Evolutionary conservation across 352 stramenopile species (phyloP).

Genomic region (Chloridella minuta): DNA sequence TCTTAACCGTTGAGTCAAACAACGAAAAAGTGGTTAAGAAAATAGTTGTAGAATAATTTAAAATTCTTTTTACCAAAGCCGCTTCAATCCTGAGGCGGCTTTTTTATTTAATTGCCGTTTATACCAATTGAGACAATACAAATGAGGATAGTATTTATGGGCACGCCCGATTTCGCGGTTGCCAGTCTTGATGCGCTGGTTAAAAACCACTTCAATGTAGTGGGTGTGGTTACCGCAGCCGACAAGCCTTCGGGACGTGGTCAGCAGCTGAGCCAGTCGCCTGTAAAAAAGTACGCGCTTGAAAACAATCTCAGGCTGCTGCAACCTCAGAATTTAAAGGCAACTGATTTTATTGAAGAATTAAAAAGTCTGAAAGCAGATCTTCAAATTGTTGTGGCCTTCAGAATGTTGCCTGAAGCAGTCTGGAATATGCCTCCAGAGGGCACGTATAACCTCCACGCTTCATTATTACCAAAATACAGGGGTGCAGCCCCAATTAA

Average conservation of each 20-base stretch:
- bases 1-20: background rate
- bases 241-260: background rate
- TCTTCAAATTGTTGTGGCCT: background rate
- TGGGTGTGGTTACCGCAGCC: background rate
- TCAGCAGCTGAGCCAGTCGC: background rate
- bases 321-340: background rate
- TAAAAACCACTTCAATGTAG: background rate
- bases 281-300: background rate
- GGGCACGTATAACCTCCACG: background rate
- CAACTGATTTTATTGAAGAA: background rate
- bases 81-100: background rate
- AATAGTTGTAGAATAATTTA: background rate
- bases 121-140: background rate
- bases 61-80: background rate
- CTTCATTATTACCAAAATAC: background rate
- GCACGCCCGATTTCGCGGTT: background rate
- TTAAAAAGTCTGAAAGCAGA: background rate
- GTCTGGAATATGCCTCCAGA: background rate
- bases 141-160: background rate
- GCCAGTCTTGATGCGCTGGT: background rate
- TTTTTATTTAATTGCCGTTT: too few species aligned
- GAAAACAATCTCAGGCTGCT: background rate
- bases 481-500: background rate
- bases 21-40: conserved; percentile 6
- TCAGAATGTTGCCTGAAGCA: background rate